These are phyloP conservation scores for Talaromyces atroroseus DNA, from an alignment of 2,329 filamentous ascomycete genomes.

Conservation along the genomic window DNA sequence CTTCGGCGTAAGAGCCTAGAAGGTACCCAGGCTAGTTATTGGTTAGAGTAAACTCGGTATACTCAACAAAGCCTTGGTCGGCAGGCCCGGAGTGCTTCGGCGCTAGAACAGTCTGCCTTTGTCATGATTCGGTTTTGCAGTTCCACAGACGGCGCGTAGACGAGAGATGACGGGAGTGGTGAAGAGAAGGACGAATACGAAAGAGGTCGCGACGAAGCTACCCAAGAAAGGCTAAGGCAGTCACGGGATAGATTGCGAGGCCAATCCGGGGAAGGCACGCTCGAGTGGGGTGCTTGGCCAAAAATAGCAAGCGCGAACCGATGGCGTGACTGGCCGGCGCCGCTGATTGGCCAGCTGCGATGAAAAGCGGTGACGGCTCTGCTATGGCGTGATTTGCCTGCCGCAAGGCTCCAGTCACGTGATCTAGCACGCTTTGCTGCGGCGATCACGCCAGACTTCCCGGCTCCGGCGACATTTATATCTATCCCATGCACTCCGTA, in stretches of 20 bases:
- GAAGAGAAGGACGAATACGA: neutral
- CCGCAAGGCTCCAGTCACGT: neutral
- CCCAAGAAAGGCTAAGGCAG: neutral
- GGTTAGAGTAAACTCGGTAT: neutral
- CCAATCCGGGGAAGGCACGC: slow-evolving; percentile 12
- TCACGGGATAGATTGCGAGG: neutral
- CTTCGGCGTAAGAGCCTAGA: neutral
- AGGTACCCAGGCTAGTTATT: neutral
- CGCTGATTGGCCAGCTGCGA: neutral
- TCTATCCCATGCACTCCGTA: neutral
- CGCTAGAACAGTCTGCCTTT: slow-evolving; percentile 2
- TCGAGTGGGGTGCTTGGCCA: neutral
- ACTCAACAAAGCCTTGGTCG: neutral
- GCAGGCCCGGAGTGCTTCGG: neutral
- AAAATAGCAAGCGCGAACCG: neutral
- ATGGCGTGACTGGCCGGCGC: neutral
- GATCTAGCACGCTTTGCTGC: neutral
- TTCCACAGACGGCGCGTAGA: neutral
- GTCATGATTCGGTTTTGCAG: neutral
- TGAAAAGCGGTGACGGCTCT: neutral
- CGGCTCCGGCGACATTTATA: slow-evolving; percentile 5
- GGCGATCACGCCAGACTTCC: slow-evolving; percentile 11
- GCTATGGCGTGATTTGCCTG: neutral
- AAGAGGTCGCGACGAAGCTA: neutral
- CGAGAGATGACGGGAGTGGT: neutral